These are phyloP conservation scores for Spathaspora arborariae DNA, from an alignment of 805 yeast genomes.

Conservation along the genomic window DNA sequence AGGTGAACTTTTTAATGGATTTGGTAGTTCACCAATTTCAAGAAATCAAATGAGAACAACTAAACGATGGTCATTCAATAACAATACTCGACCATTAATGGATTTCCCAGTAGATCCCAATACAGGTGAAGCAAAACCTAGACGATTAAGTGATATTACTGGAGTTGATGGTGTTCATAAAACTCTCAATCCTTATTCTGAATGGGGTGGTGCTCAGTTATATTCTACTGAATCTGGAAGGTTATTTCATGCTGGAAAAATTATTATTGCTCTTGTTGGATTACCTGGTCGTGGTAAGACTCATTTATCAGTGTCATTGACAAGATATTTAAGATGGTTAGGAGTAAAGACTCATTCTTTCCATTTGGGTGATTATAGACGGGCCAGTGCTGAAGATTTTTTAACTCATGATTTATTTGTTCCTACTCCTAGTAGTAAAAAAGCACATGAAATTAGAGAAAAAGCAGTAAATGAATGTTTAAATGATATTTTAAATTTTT, in stretches of 20 bases:
- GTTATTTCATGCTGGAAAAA: constrained; percentile 92
- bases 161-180: constrained; percentile 62
- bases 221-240: constrained; percentile 91
- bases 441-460: constrained; percentile 52
- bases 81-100: constrained; percentile 32
- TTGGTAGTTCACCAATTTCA: constrained; percentile 31
- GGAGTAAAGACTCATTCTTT: constrained; percentile 91
- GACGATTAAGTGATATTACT: constrained; percentile 39
- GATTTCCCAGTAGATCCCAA: constrained; percentile 27
- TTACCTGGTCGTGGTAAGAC: constrained; percentile 97
- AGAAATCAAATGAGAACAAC: constrained; percentile 32
- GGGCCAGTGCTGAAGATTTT: constrained; percentile 43
- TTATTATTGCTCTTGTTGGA: constrained; percentile 85
- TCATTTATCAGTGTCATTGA: constrained; percentile 82
- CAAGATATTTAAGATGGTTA: constrained; percentile 91
- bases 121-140: constrained; percentile 14
- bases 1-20: constrained; percentile 31
- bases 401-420: constrained; percentile 66
- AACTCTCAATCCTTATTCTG: constrained; percentile 49
- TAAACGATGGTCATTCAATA: constrained; percentile 43
- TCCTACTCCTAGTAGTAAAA: constrained; percentile 40
- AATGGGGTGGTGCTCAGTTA: constrained; percentile 59
- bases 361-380: constrained; percentile 88
- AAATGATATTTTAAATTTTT: constrained; percentile 65
- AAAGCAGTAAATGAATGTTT: constrained; percentile 61